Base-by-base conservation (phyloP, 192 early-diverging fungal genomes). In the Podila horticola region DNA sequence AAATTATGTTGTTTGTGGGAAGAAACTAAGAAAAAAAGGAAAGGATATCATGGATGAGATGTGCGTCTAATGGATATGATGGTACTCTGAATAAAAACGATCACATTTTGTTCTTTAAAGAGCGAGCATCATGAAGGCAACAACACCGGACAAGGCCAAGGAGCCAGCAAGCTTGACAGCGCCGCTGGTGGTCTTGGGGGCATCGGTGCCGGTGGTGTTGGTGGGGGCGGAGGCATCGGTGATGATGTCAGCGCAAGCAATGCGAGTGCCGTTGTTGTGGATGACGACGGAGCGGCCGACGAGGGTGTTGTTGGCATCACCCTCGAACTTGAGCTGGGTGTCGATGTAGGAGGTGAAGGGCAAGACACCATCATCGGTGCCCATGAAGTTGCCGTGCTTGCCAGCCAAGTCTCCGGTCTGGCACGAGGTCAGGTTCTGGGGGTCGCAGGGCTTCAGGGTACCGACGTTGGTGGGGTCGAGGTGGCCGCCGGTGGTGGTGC, bases 391-490 rank as follows among this genome's bases (percentile, higher is more conserved):
- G 36, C 90, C 90, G 72, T 84, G 72, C 58, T 84, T 75, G 58
- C 90, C 90, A 41, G 87, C 70, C 63, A 91, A 67, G 68, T 91
- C 90, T 67, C 90, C 90, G 17, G 84, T 72, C 79, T 89, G 85
- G 72, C 90, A 91, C 13, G 87, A 77, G 38, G 72, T 69, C 55
- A 73, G 34, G 71, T 81, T 66, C 4, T 20, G 1, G 38, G 58
- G 58, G 38, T 81, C 57, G 77, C 77, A 79, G 28, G 76, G 76
- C 36, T 33, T 66, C 28, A 17, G n/a, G 30, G 34, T 2, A 30
- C 77, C 77, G 33, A 72, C 66, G n/a, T 69, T 73, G 61, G n/a
- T 29, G 77, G 77, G 77, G 67, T 81, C 67, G 50, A 81, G 45
- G 62, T 81, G 77, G 45, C 4, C 45, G 41, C 71, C 71, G 19